Evolutionary conservation across 2,329 filamentous ascomycete species (phyloP), one percentile per base, ranked within the genome.

Genomic region (Ramichloridium luteum): DNA sequence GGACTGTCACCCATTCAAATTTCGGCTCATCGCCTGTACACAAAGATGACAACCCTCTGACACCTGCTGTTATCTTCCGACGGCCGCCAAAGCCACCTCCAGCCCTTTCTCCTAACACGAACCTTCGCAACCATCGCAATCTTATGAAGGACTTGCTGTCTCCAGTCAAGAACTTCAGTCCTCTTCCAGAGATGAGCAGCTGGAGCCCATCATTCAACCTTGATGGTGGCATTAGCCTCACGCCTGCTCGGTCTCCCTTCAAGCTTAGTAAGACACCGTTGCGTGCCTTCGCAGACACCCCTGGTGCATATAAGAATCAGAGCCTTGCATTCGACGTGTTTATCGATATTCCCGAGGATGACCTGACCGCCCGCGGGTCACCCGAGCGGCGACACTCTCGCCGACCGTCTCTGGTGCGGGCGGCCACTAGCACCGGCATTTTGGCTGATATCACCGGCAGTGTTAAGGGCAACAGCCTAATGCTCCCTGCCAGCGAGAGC

Each of bases 21-120:
- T 49, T 55, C 28, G 41, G 36, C 16, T 56, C 51, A 2, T 64
- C 62, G 13, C 61, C 62, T 13, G 43, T 49, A 4, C 51, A 45
- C 35, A 50, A 51, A 13, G 57, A 59, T 10, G 46, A 47, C 22
- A 49, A 49, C 31, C 86, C 86, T 3, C 62, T 93, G 27, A 94
- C 88, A 0, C 88, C 86, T 4, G 72, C 80, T 13, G 72, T 86
- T 46, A 84, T 90, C 56, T 78, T 93, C 53, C 84, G 80, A 61
- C 70, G 69, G 34, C 72, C 72, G 22, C 60, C 62, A 11, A 67
- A 70, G 34, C 70, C 73, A 16, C 81, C 73, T 4, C 67, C 81
- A 32, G 93, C 88, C 1, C 78, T 83, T 12, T 96, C 88, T 10
- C 88, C 90, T 2, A 92, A 90, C 52, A 94, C 88, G 6, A 93